Conservation (phyloP, 371 early-diverging fungal species). For the Mortierella sp. region DNA sequence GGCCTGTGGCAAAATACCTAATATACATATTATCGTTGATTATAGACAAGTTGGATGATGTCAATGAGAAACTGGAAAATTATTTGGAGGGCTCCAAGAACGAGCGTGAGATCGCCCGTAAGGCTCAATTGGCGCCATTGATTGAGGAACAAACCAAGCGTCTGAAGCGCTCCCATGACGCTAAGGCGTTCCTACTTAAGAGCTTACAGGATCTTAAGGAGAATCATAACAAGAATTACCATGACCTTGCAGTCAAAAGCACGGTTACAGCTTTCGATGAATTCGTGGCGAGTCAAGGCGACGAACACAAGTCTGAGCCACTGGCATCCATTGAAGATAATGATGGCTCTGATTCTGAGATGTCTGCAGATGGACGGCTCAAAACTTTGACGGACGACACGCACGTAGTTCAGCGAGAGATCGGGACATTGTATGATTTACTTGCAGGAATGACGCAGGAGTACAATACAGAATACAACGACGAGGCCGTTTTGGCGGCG, state of each 20-base stretch:
- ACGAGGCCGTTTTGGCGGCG: conserved; percentile 40
- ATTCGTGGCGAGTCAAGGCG: conserved; percentile 51
- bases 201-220: conserved; percentile 72
- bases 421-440: conserved; percentile 29
- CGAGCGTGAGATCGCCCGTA: conserved; percentile 26
- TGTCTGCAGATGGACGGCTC: conserved; percentile 15
- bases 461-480: conserved; percentile 52
- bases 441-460: conserved; percentile 28
- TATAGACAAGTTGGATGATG: conserved; percentile 55
- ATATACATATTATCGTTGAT: neutral
- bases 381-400: conserved; percentile 23
- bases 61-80: conserved; percentile 25
- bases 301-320: conserved; percentile 6
- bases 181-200: conserved; percentile 14
- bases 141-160: conserved; percentile 57
- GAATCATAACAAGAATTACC: conserved; percentile 83
- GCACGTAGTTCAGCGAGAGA: conserved; percentile 22
- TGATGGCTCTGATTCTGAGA: neutral
- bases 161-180: conserved; percentile 37
- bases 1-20: neutral
- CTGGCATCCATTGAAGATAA: conserved; percentile 55
- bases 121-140: conserved; percentile 20
- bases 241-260: conserved; percentile 80
- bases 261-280: conserved; percentile 75
- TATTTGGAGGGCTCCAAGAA: conserved; percentile 34